Base-by-base conservation (phyloP, 1,284 basidiomycete genomes). In the Apiotrichum porosum region DNA sequence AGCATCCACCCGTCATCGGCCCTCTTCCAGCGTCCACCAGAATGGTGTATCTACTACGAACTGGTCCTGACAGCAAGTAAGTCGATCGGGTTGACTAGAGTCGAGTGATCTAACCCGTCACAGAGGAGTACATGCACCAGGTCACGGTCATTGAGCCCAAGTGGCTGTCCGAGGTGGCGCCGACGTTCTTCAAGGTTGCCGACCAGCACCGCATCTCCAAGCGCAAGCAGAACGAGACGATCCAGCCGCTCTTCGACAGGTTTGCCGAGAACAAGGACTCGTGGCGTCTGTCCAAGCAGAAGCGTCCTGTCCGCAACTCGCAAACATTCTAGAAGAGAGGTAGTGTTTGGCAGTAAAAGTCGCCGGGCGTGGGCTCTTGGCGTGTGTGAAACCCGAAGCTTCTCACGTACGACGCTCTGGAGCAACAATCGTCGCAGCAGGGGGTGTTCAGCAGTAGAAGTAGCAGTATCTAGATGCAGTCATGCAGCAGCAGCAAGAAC, bases 1-100 rank as follows among this genome's bases (percentile, higher is more conserved):
- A 97, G 93, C 74, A 91, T 98, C 52, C 94, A 98, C 74, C 94
- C 94, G 1, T 94, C 90, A 0, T 91, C 88, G n/a, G 87, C 92
- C 9, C 77, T 99, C 18, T 98, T 98, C 80, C 97, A 97, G 71
- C 83, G 92, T 32, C 86, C 88, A 18, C 84, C 85, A 0, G 84
- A 87, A 69, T 86, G 83, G 81, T 78, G 81, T 52, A 79, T 88
- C 57, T 88, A 86, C 70, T 83, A 86, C 72, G 85, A 86, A 61
- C 70, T 88, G 54, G 80, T 86, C 47, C 73, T 85, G 51, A 86
- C 84, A 13, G 83, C 83, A n/a, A 71, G 37, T 80, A 84, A 55
- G 66, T 64, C 2, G 3, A n/a, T 19, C 8, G 35, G 18, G 2
- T 10, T 22, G 35, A 9, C 23, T n/a, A 4, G 36, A 19, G 23